Percentiles rank a stretch among this genome's conserved stretches.
Conservation (phyloP, 2,329 filamentous ascomycete genomes). For the Hypoxylon sp. region DNA sequence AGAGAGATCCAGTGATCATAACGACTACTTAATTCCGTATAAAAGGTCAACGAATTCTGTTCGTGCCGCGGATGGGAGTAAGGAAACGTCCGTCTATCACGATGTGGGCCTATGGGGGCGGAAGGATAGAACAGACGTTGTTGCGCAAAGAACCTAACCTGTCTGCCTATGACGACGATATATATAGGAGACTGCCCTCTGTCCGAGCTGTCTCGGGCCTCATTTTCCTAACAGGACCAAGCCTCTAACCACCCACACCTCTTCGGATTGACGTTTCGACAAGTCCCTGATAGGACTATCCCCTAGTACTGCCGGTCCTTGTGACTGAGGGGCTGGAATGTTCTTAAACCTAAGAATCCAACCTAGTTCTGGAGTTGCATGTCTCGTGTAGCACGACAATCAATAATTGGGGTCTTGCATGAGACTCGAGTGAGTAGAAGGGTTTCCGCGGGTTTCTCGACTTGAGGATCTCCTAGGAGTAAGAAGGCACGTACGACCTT, state of each 20-base stretch:
- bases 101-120: too few species aligned
- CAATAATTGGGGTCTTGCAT: not conserved
- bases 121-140: too few species aligned
- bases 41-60: not conserved
- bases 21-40: not conserved
- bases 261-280: too few species aligned
- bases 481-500: not conserved
- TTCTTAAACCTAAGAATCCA: not conserved
- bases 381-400: not conserved
- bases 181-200: too few species aligned
- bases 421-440: not conserved
- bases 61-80: not conserved
- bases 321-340: not conserved
- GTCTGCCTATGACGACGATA: too few species aligned
- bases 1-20: not conserved
- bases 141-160: too few species aligned
- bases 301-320: too few species aligned
- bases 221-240: too few species aligned
- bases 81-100: not conserved
- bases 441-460: not conserved
- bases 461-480: not conserved
- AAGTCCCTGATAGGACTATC: too few species aligned
- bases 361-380: not conserved
- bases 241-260: too few species aligned
- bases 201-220: too few species aligned